phyloP scores from a whole-genome alignment of 176 grass and related monocot genomes.

The Oryza punctata region DNA sequence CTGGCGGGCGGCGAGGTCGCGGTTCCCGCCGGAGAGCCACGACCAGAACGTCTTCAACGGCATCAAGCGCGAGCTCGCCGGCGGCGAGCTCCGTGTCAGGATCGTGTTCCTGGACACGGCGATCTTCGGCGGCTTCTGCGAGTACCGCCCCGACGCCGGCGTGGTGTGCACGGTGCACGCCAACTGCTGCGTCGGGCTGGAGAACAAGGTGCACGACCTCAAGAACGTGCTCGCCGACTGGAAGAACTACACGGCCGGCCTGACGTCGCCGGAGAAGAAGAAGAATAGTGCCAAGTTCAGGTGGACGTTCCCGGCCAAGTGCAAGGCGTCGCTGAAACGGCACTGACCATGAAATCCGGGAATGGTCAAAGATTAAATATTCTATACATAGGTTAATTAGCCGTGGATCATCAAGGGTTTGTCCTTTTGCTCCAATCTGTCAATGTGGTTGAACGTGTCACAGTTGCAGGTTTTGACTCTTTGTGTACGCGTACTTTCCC shows the following conservation, averaged over 20 bases:
- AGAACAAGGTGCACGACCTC: slow-evolving; percentile 52
- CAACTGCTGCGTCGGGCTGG: slow-evolving; percentile 57
- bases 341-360: too few relatives aligned
- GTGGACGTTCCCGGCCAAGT: slow-evolving; percentile 2
- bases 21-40: slow-evolving; percentile 8
- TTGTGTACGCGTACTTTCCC: too few relatives aligned
- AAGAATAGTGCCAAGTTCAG: not conserved
- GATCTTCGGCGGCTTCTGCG: slow-evolving; percentile 49
- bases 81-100: not conserved
- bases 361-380: too few relatives aligned
- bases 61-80: slow-evolving; percentile 43
- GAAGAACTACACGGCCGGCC: slow-evolving; percentile 47
- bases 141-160: slow-evolving; percentile 25
- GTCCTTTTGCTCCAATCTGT: too few relatives aligned
- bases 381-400: too few relatives aligned
- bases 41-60: slow-evolving; percentile 49
- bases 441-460: too few relatives aligned
- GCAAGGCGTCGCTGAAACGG: not conserved
- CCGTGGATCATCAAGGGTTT: too few relatives aligned
- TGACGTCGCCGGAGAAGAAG: not conserved
- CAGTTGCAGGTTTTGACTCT: too few relatives aligned
- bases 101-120: slow-evolving; percentile 50
- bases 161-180: slow-evolving; percentile 59
- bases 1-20: slow-evolving; percentile 39
- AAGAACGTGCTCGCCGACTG: slow-evolving; percentile 35